Evolutionary conservation across 2,329 filamentous ascomycete species (phyloP).

Genomic region (Drechslerella stenobrocha): DNA sequence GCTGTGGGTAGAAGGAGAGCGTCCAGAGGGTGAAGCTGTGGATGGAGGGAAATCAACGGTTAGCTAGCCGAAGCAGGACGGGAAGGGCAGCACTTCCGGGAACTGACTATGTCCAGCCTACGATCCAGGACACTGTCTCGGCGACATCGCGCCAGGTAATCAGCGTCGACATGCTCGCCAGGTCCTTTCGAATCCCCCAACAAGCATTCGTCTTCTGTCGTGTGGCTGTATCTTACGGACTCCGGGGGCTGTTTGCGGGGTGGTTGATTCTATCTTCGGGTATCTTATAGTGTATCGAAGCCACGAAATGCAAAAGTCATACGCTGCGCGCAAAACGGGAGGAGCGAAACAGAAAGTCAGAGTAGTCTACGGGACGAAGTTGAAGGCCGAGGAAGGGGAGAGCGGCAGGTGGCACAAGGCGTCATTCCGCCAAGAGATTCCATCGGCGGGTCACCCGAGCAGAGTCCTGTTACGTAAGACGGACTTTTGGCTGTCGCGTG

Average conservation of each 20-base stretch:
- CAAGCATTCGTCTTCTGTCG: background rate
- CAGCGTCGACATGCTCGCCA: slow-evolving; percentile 6
- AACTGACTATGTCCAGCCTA: slow-evolving; percentile 72
- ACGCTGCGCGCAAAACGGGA: background rate
- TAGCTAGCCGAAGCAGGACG: background rate
- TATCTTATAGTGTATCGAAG: no score
- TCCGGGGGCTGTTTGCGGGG: no score
- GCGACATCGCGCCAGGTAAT: slow-evolving; percentile 23
- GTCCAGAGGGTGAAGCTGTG: slow-evolving; percentile 72
- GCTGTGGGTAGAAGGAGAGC: slow-evolving; percentile 88
- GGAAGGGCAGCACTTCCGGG: slow-evolving; percentile 12
- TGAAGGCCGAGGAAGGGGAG: background rate
- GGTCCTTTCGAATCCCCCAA: background rate
- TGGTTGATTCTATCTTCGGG: no score
- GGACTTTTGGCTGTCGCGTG: no score
- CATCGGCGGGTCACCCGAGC: slow-evolving; percentile 5
- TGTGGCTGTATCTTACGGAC: background rate
- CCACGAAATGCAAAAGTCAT: background rate
- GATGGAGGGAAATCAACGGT: background rate
- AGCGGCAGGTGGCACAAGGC: background rate
- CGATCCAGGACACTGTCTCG: slow-evolving; percentile 30
- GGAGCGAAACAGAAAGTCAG: background rate
- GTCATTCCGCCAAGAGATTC: slow-evolving; percentile 17
- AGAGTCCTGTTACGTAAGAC: background rate
- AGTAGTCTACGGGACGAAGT: background rate